Evolutionary conservation across 2,329 filamentous ascomycete genomes (phyloP).

Genomic region (Ceratocystis smalleyi): DNA sequence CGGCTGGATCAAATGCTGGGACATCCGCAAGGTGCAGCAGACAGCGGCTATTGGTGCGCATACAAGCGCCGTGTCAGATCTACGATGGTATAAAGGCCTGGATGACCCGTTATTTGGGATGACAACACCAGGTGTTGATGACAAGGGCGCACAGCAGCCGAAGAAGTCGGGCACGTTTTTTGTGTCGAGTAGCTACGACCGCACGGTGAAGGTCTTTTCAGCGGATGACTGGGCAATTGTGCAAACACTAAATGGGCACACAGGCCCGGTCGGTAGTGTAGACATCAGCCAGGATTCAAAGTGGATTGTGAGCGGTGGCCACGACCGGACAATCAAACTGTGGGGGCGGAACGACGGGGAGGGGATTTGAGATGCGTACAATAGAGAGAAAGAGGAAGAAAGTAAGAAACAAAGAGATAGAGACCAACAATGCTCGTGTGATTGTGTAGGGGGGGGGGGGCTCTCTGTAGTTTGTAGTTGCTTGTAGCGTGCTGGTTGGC

Average conservation of each 20-base stretch:
- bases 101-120: slow-evolving; percentile 53
- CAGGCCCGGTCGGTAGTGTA: slow-evolving; percentile 77
- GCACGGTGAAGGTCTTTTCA: slow-evolving; percentile 87
- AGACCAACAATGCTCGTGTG: no score
- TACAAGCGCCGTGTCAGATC: slow-evolving; percentile 75
- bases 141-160: slow-evolving; percentile 51
- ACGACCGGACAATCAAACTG: slow-evolving; percentile 88
- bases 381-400: neutral
- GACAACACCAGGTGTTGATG: slow-evolving; percentile 42
- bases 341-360: slow-evolving; percentile 76
- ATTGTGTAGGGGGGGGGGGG: no score
- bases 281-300: slow-evolving; percentile 73
- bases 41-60: slow-evolving; percentile 81
- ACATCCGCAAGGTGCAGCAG: slow-evolving; percentile 73
- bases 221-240: slow-evolving; percentile 89
- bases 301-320: slow-evolving; percentile 90
- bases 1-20: slow-evolving; percentile 97
- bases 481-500: neutral
- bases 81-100: slow-evolving; percentile 82
- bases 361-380: slow-evolving; percentile 26
- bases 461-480: neutral
- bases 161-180: slow-evolving; percentile 88
- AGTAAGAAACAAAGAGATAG: no score
- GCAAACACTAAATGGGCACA: slow-evolving; percentile 78
- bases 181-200: slow-evolving; percentile 81